Conservation (phyloP, 1,139 yeast species). For the Eremothecium coryli region DNA sequence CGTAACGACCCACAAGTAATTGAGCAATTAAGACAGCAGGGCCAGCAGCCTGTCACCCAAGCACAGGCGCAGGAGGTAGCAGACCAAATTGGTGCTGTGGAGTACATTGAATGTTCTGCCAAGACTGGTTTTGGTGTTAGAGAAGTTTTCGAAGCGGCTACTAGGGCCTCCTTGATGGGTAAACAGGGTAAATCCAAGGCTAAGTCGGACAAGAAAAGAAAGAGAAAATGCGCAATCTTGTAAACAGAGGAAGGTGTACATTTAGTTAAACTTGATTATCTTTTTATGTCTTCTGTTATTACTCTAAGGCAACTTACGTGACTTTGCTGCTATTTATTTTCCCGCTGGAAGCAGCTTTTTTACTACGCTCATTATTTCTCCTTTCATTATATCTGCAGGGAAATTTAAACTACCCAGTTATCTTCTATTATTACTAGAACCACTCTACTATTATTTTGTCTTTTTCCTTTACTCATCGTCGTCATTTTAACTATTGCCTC, state of each 20-base stretch:
- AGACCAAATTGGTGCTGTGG: constrained; percentile 75
- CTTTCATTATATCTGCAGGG: too few relatives aligned
- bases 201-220: constrained; percentile 21
- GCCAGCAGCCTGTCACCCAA: constrained; percentile 64
- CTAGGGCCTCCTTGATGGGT: constrained; percentile 45
- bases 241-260: constrained; percentile 10
- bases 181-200: constrained; percentile 27
- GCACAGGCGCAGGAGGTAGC: constrained; percentile 82
- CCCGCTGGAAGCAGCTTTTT: too few relatives aligned
- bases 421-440: too few relatives aligned
- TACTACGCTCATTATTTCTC: too few relatives aligned
- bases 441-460: too few relatives aligned
- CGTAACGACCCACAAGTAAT: constrained; percentile 72
- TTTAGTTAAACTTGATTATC: not conserved
- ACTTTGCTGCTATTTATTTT: too few relatives aligned
- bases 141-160: constrained; percentile 87
- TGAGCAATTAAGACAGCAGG: constrained; percentile 63
- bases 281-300: constrained; percentile 1
- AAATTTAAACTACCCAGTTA: too few relatives aligned
- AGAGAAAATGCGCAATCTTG: constrained; percentile 33
- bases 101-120: constrained; percentile 89
- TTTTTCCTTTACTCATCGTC: too few relatives aligned
- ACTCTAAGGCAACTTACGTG: too few relatives aligned
- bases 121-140: constrained; percentile 84
- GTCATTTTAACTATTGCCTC: too few relatives aligned